These are phyloP conservation scores for Binderoboletus segoi DNA, from an alignment of 1,284 basidiomycete genomes.

Conservation along the genomic window DNA sequence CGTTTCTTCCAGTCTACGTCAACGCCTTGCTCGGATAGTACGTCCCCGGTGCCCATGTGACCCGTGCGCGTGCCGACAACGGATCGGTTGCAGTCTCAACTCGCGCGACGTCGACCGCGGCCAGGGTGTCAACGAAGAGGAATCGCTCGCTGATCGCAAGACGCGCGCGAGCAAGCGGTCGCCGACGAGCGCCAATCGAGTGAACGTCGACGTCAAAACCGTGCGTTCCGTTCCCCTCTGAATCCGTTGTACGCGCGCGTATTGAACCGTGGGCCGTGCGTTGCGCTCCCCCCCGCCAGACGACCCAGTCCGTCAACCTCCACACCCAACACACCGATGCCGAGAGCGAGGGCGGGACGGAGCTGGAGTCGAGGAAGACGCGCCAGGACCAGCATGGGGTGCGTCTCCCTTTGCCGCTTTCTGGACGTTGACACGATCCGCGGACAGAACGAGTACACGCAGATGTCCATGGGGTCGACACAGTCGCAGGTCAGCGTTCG, in stretches of 20 bases:
- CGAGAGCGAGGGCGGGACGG: conserved; percentile 10
- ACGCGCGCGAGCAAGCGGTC: neutral
- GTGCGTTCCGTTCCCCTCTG: conserved; percentile 16
- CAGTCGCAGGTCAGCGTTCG: conserved; percentile 21
- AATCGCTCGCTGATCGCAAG: conserved; percentile 15
- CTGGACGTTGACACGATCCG: neutral
- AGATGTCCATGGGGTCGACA: conserved; percentile 22
- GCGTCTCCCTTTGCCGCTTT: neutral
- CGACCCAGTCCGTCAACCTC: conserved; percentile 21
- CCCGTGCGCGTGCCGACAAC: conserved; percentile 1
- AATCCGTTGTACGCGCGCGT: neutral
- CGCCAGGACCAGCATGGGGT: conserved; percentile 21
- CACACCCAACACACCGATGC: neutral
- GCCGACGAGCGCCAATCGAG: conserved; percentile 11
- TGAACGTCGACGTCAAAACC: conserved; percentile 19
- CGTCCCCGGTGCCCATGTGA: neutral
- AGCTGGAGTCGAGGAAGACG: conserved; percentile 20
- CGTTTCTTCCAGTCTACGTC: conserved; percentile 28
- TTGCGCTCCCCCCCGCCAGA: no score
- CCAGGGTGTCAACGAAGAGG: conserved; percentile 42
- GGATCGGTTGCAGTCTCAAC: conserved; percentile 34
- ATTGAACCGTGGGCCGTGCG: no score
- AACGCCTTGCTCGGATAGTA: conserved; percentile 34
- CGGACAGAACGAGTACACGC: conserved; percentile 18
- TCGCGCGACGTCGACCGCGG: conserved; percentile 35